These are phyloP conservation scores for Trichoderma gamsii DNA, from an alignment of 495 filamentous ascomycete species.

Conservation along the genomic window DNA sequence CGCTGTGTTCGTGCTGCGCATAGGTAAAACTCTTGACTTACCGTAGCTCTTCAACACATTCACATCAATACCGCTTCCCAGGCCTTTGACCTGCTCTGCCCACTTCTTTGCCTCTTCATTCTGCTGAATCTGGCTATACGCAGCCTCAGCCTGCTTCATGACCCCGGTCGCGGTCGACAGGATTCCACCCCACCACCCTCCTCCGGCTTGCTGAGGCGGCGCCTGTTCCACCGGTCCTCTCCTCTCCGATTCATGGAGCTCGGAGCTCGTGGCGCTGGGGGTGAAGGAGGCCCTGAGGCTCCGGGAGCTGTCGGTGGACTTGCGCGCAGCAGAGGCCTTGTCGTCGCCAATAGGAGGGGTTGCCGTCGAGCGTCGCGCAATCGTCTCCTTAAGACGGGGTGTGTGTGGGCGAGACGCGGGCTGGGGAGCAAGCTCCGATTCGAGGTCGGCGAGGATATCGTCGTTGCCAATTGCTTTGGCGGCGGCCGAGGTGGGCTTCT, in stretches of 20 bases:
- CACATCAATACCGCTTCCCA: conserved; percentile 53
- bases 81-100: conserved; percentile 85
- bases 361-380: conserved; percentile 46
- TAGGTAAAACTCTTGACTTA: conserved; percentile 37
- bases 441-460: conserved; percentile 81
- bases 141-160: conserved; percentile 88
- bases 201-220: conserved; percentile 37
- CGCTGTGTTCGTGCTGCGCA: neutral
- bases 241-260: conserved; percentile 48
- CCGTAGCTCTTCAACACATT: conserved; percentile 73
- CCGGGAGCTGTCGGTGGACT: conserved; percentile 67
- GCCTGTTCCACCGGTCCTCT: conserved; percentile 34
- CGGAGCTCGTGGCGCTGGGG: conserved; percentile 44
- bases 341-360: conserved; percentile 52
- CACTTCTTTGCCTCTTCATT: conserved; percentile 95
- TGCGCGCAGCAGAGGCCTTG: conserved; percentile 42
- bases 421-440: conserved; percentile 60
- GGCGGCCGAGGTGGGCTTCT: conserved; percentile 37
- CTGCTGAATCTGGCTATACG: conserved; percentile 89
- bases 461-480: conserved; percentile 44
- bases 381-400: conserved; percentile 61
- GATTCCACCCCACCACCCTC: conserved; percentile 90
- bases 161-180: conserved; percentile 70
- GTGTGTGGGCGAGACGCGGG: conserved; percentile 61
- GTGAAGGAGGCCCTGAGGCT: conserved; percentile 57